Percentiles rank a stretch among this genome's conserved stretches.
phyloP scores from a whole-genome alignment of 2,329 filamentous ascomycete species.

The Botryotinia calthae region DNA sequence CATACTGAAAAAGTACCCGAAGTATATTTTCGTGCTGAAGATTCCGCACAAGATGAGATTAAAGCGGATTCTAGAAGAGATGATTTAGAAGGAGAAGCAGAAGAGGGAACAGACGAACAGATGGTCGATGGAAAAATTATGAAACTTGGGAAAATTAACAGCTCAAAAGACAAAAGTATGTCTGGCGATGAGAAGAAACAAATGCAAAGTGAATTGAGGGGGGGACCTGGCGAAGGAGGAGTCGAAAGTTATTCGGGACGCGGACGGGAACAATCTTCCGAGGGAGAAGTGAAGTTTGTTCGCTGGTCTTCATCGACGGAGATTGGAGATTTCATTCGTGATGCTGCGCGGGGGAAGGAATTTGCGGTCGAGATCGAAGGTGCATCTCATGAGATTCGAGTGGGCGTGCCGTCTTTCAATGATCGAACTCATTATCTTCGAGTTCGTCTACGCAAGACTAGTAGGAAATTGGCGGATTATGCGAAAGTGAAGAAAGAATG shows the following conservation, averaged over 20 bases:
- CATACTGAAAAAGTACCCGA: constrained; percentile 65
- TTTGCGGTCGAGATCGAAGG: constrained; percentile 84
- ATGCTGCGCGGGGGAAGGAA: constrained; percentile 79
- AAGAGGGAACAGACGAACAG: constrained; percentile 47
- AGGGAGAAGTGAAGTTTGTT: constrained; percentile 59
- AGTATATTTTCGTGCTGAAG: constrained; percentile 78
- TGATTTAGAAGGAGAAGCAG: constrained; percentile 34
- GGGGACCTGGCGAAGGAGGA: constrained; percentile 52
- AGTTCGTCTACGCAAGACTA: constrained; percentile 69
- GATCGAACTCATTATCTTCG: constrained; percentile 90
- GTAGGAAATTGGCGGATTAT: constrained; percentile 64
- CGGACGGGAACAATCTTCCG: constrained; percentile 47
- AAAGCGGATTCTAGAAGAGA: constrained; percentile 41
- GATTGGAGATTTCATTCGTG: constrained; percentile 89
- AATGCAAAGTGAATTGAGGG: constrained; percentile 44
- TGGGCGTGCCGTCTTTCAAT: constrained; percentile 82
- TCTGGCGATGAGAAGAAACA: constrained; percentile 40
- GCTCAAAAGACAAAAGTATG: constrained; percentile 25
- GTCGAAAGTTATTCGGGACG: constrained; percentile 71
- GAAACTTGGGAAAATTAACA: constrained; percentile 40
- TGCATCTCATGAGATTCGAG: constrained; percentile 62
- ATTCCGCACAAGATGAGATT: constrained; percentile 60
- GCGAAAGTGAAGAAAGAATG: constrained; percentile 78
- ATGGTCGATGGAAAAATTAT: constrained; percentile 47
- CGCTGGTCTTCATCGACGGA: constrained; percentile 88